Conservation (phyloP, 495 filamentous ascomycete species). For the Halenospora varia region DNA sequence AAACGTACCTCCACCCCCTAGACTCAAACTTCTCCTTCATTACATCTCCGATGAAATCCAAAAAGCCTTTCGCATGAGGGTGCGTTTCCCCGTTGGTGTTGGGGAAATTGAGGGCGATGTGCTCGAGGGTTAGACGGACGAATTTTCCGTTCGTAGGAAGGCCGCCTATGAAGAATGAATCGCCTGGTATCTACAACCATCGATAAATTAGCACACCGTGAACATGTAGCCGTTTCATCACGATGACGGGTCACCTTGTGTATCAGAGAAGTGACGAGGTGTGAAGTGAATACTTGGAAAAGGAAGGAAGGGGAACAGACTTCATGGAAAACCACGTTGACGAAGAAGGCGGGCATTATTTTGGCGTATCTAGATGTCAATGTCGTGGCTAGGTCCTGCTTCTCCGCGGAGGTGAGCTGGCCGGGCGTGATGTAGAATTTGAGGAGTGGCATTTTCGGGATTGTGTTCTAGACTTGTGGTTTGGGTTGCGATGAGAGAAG, state of each 20-base stretch:
- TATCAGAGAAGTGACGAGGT: not conserved
- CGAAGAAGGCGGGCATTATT: slow-evolving; percentile 16
- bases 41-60: slow-evolving; percentile 11
- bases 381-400: slow-evolving; percentile 5
- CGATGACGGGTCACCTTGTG: not conserved
- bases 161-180: slow-evolving; percentile 12
- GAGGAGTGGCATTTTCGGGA: slow-evolving; percentile 15
- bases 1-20: slow-evolving; percentile 18
- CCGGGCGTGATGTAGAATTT: slow-evolving; percentile 10
- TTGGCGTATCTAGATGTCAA: slow-evolving; percentile 10
- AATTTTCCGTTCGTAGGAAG: slow-evolving; percentile 14
- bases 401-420: slow-evolving; percentile 9
- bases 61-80: slow-evolving; percentile 1
- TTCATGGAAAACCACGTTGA: slow-evolving; percentile 19
- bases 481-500: too few species aligned
- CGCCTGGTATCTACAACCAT: slow-evolving; percentile 8
- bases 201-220: too few species aligned
- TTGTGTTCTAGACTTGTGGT: not conserved
- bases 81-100: not conserved
- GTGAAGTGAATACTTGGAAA: not conserved
- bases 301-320: slow-evolving; percentile 2
- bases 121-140: slow-evolving; percentile 15
- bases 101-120: slow-evolving; percentile 15
- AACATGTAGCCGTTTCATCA: too few species aligned
- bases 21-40: slow-evolving; percentile 13